These are phyloP conservation scores for Malus domestica DNA, from an alignment of 306 rosid genomes.

Conservation along the genomic window DNA sequence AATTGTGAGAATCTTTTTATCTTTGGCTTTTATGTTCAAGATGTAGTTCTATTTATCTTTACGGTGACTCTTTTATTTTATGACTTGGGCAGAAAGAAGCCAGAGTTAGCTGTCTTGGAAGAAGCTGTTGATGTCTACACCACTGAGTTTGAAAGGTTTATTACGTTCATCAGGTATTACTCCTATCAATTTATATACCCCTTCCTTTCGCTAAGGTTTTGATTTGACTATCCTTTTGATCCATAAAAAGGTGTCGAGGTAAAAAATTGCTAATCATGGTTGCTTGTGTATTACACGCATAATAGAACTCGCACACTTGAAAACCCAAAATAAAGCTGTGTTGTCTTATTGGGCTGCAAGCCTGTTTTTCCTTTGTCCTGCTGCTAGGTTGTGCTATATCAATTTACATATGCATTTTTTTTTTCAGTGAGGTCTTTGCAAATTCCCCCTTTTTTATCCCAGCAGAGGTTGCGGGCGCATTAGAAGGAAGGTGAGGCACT, in stretches of 20 bases:
- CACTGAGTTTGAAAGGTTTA: slow-evolving; percentile 70
- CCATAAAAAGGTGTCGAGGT: background rate
- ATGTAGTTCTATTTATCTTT: background rate
- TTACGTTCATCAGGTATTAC: slow-evolving; percentile 64
- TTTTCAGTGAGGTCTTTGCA: slow-evolving; percentile 76
- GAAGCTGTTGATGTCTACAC: slow-evolving; percentile 71
- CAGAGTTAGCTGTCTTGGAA: slow-evolving; percentile 54
- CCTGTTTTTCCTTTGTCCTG: background rate
- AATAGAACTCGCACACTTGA: background rate
- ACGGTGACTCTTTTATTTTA: slow-evolving; percentile 1
- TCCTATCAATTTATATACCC: background rate
- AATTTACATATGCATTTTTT: slow-evolving; percentile 13
- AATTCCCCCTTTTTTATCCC: slow-evolving; percentile 90
- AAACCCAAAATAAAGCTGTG: background rate
- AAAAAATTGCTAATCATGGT: background rate
- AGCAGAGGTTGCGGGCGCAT: slow-evolving; percentile 75
- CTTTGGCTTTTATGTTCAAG: background rate
- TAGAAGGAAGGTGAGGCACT: slow-evolving; percentile 49
- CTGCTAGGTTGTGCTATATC: slow-evolving; percentile 16
- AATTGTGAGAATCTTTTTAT: slow-evolving; percentile 48
- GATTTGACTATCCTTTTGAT: background rate
- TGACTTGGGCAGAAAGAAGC: slow-evolving; percentile 41
- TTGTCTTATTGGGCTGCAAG: background rate
- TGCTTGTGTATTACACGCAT: background rate
- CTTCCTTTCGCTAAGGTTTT: background rate